Evolutionary conservation across 75 land plant genomes (phyloP), one percentile per base, ranked within the genome.

Genomic region (Ceratopteris richardii): DNA sequence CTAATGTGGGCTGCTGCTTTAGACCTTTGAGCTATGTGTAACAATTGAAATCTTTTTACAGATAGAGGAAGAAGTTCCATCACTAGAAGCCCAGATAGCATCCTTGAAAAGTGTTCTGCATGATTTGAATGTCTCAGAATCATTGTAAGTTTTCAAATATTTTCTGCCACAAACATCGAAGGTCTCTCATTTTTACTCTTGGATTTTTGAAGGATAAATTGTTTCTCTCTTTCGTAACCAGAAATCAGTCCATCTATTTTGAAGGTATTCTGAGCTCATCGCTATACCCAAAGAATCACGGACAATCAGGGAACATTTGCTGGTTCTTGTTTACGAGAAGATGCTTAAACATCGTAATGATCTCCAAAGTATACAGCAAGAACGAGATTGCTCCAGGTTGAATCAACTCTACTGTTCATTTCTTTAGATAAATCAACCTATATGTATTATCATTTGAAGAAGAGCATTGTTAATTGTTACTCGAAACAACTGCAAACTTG

Each of bases 351-450:
- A 30, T 33, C 39, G 17, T 3, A n/a, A 57, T 28, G 39, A 57
- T 28, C 37, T 30, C 14, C n/a, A 31, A 36, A 16, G 12, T 10
- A n/a, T 31, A 10, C 60, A 6, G n/a, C 60, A 31, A 1, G 60
- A 57, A 31, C 60, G 60, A 18, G 60, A 57, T 33, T 31, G 17
- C 39, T 57, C 60, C 6, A 57, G 60, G 60, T 57, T 4, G 37
- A n/a, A n/a, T n/a, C n/a, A n/a, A n/a, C n/a, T n/a, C n/a, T n/a
- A n/a, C n/a, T n/a, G n/a, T n/a, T n/a, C n/a, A n/a, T n/a, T n/a
- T n/a, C n/a, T n/a, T n/a, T n/a, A n/a, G n/a, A n/a, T n/a, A n/a
- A n/a, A n/a, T n/a, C n/a, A n/a, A n/a, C n/a, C n/a, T n/a, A n/a
- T n/a, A n/a, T n/a, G n/a, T n/a, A n/a, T n/a, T n/a, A n/a, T n/a